A percentile compares a stretch with the other conserved stretches of the same genome.
These are phyloP conservation scores for Fusarium redolens DNA, from an alignment of 2,329 filamentous ascomycete genomes.

Conservation along the genomic window DNA sequence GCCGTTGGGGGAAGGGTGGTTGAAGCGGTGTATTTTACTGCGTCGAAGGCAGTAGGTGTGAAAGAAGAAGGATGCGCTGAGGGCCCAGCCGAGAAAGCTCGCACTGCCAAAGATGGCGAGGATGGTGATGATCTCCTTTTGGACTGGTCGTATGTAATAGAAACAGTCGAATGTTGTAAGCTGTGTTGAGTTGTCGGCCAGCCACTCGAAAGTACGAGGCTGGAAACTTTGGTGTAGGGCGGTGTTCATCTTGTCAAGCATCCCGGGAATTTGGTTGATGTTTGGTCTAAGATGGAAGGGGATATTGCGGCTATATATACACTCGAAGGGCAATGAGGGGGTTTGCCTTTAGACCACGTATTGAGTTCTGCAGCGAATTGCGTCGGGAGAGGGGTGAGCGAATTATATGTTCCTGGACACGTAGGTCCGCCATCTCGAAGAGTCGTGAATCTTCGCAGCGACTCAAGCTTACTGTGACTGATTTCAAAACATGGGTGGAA, in stretches of 20 bases:
- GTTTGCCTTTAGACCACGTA: neutral
- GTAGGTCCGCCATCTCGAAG: neutral
- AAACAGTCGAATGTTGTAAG: neutral
- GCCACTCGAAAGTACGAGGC: neutral
- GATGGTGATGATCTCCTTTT: too few species aligned
- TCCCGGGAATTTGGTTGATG: neutral
- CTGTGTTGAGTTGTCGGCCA: neutral
- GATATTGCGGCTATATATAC: neutral
- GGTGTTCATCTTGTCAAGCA: neutral
- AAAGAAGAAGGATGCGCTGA: neutral
- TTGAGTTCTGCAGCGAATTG: neutral
- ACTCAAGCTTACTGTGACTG: neutral
- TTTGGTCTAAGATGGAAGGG: neutral
- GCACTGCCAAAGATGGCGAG: neutral
- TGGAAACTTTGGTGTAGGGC: neutral
- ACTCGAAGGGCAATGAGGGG: neutral
- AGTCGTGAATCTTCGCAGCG: too few species aligned
- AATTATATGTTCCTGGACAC: rapidly evolving
- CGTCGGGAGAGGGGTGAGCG: neutral
- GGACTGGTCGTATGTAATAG: neutral
- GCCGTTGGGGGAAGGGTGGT: neutral
- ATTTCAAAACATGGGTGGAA: too few species aligned
- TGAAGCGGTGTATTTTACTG: neutral
- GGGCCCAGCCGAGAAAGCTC: neutral
- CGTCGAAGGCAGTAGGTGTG: neutral